Conservation (phyloP, 108 stramenopile species). For the Nannochloropsis gaditana region DNA sequence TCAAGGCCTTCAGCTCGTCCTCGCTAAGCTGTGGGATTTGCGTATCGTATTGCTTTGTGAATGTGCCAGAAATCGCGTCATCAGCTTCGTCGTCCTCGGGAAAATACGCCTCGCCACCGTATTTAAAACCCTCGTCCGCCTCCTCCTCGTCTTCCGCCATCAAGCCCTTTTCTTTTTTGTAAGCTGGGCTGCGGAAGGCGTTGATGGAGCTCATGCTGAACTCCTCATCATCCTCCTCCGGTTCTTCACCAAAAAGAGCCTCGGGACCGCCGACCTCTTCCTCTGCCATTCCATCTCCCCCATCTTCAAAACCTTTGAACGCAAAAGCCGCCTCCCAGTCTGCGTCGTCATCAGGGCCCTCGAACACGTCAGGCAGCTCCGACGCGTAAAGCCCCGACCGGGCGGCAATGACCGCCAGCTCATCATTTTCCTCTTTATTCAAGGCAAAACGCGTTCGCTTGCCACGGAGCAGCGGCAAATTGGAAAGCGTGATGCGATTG, state of each 20-base stretch:
- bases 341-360: background rate
- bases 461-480: background rate
- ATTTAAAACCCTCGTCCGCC: background rate
- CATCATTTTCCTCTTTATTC: background rate
- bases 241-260: background rate
- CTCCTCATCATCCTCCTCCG: slow-evolving; percentile 6
- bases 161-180: background rate
- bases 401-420: background rate
- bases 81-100: background rate
- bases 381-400: background rate
- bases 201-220: slow-evolving; percentile 3
- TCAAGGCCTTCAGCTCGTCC: background rate
- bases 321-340: background rate
- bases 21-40: background rate
- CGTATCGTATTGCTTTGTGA: background rate
- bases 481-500: background rate
- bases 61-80: background rate
- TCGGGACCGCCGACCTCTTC: background rate
- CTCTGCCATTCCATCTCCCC: background rate
- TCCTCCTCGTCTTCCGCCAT: background rate
- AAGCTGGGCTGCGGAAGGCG: background rate
- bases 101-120: background rate
- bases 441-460: background rate
- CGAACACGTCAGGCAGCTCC: background rate
- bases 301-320: background rate